Evolutionary conservation across 805 yeast species (phyloP).

Genomic region (Wickerhamiella bombiphila): DNA sequence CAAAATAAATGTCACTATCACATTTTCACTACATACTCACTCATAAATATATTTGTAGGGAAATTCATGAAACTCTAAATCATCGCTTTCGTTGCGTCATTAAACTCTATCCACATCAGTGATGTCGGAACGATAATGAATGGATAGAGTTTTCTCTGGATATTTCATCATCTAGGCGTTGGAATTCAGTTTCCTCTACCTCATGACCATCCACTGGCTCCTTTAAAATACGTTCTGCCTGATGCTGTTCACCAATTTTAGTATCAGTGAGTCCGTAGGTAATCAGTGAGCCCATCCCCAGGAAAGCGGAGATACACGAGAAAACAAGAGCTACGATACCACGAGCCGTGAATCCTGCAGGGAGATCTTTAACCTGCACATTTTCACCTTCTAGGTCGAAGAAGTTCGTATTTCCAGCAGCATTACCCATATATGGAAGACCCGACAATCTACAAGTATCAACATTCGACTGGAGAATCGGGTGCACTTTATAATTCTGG

Average conservation of each 20-base stretch:
- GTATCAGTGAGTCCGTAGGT: slow-evolving; percentile 75
- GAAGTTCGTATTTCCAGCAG: slow-evolving; percentile 63
- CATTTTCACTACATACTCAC: too few relatives aligned
- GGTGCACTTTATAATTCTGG: slow-evolving; percentile 36
- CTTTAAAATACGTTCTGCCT: slow-evolving; percentile 12
- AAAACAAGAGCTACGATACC: slow-evolving; percentile 92
- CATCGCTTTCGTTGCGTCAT: too few relatives aligned
- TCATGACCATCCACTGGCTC: slow-evolving; percentile 1
- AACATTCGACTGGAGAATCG: slow-evolving; percentile 40
- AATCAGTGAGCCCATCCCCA: slow-evolving; percentile 66
- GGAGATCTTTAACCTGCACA: slow-evolving; percentile 50
- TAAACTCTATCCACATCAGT: too few relatives aligned
- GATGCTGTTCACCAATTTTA: slow-evolving; percentile 8
- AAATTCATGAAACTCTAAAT: too few relatives aligned
- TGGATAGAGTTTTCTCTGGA: too few relatives aligned
- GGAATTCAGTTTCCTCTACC: background rate
- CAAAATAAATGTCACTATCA: too few relatives aligned
- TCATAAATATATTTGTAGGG: too few relatives aligned
- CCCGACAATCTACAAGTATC: slow-evolving; percentile 45
- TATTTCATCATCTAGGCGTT: too few relatives aligned
- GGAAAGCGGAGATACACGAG: slow-evolving; percentile 70
- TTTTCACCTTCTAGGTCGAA: slow-evolving; percentile 63
- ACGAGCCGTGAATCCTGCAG: slow-evolving; percentile 82
- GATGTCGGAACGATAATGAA: too few relatives aligned
- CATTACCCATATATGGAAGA: slow-evolving; percentile 56